Evolutionary conservation across 139 green algal species (phyloP), one percentile per base, ranked within the genome.

Genomic region (Pedinophyceae sp.): DNA sequence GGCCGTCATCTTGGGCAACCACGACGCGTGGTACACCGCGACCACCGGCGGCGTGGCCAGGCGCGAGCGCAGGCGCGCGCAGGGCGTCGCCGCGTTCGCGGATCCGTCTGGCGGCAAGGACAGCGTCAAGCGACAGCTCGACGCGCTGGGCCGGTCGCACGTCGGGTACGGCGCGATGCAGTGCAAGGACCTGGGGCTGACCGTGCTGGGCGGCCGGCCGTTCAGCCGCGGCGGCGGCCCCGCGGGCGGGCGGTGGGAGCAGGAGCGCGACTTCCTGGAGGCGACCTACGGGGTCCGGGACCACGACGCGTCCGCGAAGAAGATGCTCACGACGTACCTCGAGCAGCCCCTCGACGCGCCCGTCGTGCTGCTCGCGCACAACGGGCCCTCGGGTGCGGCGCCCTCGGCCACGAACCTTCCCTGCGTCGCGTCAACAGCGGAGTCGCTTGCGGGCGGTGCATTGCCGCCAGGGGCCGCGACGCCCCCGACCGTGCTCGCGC

Each of bases 351-450:
- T n/a, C 1, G 38, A 48, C 25, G n/a, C 51, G 69, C 58, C 17
- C 55, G 0, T 27, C 68, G 60, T 87, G 20, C 1, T 87, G 13
- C 46, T 85, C 29, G 71, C 52, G 17, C 78, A 87, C 68, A 85
- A 87, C 62, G 78, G 78, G 0, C 78, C 77, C 22, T 13, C 64
- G 19, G 78, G 78, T 15, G 63, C 85, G 22, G 78, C 76, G 2
- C 34, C 46, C 18, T 20, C 39, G 18, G 39, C 39, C 17, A 18
- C 17, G 17, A 18, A 47, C 17, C 18, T 47, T n/a, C 2, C 10
- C 43, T 46, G 5, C 43, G 59, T 22, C 57, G 67, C 17, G 57
- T 58, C 61, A 70, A 70, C 28, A 80, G 74, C 55, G 73, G 73
- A 3, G 58, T 60, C 25, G 51, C 55, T 27, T 66, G 59, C 43